These are phyloP conservation scores for Chalciporus pseudorubinellus DNA, from an alignment of 768 basidiomycete genomes.

Conservation along the genomic window DNA sequence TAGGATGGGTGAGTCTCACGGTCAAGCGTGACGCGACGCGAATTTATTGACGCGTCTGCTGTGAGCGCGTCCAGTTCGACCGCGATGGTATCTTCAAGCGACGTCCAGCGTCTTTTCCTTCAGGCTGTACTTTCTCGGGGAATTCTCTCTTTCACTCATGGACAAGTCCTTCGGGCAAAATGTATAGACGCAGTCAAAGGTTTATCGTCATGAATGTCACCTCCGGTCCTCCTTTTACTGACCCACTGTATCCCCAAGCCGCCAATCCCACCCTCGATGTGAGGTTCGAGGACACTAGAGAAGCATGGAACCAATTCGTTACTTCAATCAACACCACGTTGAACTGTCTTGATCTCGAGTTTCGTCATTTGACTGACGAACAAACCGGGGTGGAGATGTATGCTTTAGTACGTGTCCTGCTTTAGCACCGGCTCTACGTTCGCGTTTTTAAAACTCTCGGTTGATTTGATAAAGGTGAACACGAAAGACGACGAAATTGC, in stretches of 20 bases:
- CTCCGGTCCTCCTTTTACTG: not conserved
- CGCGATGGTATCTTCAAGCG: slow-evolving; percentile 49
- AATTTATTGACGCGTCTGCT: slow-evolving; percentile 1
- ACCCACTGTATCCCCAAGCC: slow-evolving; percentile 36
- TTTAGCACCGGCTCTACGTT: not conserved
- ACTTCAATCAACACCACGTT: slow-evolving; percentile 57
- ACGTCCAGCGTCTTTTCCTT: slow-evolving; percentile 75
- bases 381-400: slow-evolving; percentile 60
- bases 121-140: slow-evolving; percentile 76
- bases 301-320: slow-evolving; percentile 62
- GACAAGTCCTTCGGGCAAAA: slow-evolving; percentile 63
- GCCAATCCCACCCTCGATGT: slow-evolving; percentile 52
- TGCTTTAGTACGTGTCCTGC: slow-evolving; percentile 54
- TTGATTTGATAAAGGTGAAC: slow-evolving; percentile 57
- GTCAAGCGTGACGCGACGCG: not conserved
- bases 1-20: not conserved
- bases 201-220: slow-evolving; percentile 23
- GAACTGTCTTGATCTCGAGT: slow-evolving; percentile 70
- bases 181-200: slow-evolving; percentile 68
- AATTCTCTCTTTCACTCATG: slow-evolving; percentile 61
- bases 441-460: not conserved
- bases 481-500: slow-evolving; percentile 77
- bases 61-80: slow-evolving; percentile 3
- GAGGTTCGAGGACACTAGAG: slow-evolving; percentile 37
- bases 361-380: slow-evolving; percentile 64